Percentiles rank a stretch among this genome's conserved stretches.
These are phyloP conservation scores for Entomortierella lignicola DNA, from an alignment of 192 early-diverging fungal genomes.

Conservation along the genomic window DNA sequence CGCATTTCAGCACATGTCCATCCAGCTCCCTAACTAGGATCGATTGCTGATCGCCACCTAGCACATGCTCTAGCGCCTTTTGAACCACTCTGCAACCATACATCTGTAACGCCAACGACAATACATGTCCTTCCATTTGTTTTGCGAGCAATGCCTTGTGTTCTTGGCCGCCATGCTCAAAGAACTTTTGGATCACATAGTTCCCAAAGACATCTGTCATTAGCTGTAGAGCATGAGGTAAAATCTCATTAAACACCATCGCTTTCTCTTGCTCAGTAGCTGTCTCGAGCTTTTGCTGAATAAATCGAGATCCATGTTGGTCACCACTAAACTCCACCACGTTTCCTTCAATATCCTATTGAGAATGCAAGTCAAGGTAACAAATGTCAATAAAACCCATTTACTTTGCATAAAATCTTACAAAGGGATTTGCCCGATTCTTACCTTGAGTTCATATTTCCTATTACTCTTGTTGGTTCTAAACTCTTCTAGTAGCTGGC, in stretches of 20 bases:
- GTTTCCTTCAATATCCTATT: constrained; percentile 88
- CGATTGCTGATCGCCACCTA: constrained; percentile 87
- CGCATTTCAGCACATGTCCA: constrained; percentile 96
- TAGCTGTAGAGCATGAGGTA: constrained; percentile 89
- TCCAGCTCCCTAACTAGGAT: constrained; percentile 91
- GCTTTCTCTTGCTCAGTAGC: constrained; percentile 94
- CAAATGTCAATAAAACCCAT: neutral
- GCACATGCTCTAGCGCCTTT: constrained; percentile 94
- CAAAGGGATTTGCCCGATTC: too few relatives aligned
- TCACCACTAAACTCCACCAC: constrained; percentile 99
- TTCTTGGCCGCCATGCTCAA: constrained; percentile 95
- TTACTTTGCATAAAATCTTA: too few relatives aligned
- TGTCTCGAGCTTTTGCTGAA: constrained; percentile 97
- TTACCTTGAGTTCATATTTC: constrained; percentile 93
- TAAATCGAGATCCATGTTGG: constrained; percentile 98
- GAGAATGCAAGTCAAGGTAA: neutral
- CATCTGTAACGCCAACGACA: constrained; percentile 98
- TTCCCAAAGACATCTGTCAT: constrained; percentile 99
- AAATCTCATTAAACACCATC: constrained; percentile 95
- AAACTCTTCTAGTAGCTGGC: constrained; percentile 93
- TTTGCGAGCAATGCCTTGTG: constrained; percentile 94
- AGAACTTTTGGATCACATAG: constrained; percentile 99
- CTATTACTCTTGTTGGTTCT: constrained; percentile 93
- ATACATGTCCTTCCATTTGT: constrained; percentile 96
- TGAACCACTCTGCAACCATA: constrained; percentile 99